Evolutionary conservation across 176 grass and related monocot genomes (phyloP).

Genomic region (Lolium perenne): DNA sequence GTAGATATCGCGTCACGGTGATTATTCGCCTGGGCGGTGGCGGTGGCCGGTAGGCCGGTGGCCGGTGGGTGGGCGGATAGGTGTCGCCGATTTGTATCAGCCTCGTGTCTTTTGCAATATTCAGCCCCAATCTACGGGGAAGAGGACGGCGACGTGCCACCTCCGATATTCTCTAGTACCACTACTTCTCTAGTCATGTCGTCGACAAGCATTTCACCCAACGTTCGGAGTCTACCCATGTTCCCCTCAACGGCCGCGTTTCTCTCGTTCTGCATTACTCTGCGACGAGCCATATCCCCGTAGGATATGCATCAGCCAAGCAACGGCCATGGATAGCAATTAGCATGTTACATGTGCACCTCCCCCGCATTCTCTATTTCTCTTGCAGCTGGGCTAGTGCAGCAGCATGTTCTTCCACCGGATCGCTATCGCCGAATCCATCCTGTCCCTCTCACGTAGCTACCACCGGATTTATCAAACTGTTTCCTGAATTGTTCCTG

Average conservation of each 20-base stretch:
- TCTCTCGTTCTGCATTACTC: background rate
- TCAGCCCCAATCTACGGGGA: background rate
- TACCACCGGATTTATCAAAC: conserved; percentile 20
- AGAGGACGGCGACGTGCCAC: conserved; percentile 12
- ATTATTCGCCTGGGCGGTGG: conserved; percentile 27
- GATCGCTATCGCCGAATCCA: conserved; percentile 37
- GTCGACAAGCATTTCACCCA: background rate
- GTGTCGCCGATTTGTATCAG: background rate
- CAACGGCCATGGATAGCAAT: background rate
- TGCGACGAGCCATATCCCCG: background rate
- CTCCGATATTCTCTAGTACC: background rate
- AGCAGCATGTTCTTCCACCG: background rate
- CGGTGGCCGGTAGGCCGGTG: background rate
- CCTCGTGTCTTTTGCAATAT: background rate
- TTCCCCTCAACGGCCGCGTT: background rate
- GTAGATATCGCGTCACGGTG: conserved; percentile 1
- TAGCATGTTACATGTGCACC: conserved; percentile 28
- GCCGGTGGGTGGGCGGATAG: conserved; percentile 18
- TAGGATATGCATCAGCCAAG: background rate
- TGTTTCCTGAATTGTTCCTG: conserved; percentile 8
- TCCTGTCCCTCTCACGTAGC: conserved; percentile 36
- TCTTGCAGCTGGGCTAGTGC: conserved; percentile 6
- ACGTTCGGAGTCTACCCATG: background rate
- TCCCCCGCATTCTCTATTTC: background rate
- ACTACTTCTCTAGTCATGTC: background rate